These are phyloP conservation scores for Chenopodium album DNA, from an alignment of 148 eudicot species.

Conservation along the genomic window DNA sequence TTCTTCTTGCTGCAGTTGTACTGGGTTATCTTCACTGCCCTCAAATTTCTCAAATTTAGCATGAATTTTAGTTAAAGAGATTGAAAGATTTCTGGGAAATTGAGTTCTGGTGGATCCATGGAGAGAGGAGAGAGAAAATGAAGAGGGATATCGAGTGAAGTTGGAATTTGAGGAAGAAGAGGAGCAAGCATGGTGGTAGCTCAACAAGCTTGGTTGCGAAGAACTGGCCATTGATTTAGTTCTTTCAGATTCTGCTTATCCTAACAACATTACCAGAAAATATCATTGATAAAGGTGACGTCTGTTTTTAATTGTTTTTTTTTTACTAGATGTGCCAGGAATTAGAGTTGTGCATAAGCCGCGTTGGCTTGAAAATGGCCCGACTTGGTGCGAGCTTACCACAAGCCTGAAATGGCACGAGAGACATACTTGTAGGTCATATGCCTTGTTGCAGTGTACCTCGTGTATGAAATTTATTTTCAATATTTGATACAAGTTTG, in stretches of 20 bases:
- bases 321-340: too few species aligned
- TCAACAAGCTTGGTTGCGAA: constrained; percentile 33
- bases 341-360: too few species aligned
- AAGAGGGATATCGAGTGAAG: constrained; percentile 26
- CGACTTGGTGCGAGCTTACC: too few species aligned
- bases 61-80: constrained; percentile 33
- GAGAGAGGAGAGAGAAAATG: constrained; percentile 30
- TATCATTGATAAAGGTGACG: neutral
- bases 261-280: constrained; percentile 15
- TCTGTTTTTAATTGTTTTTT: neutral
- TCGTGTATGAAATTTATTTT: too few species aligned
- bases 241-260: constrained; percentile 11
- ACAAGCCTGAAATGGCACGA: too few species aligned
- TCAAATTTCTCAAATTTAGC: constrained; percentile 86
- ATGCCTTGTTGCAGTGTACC: too few species aligned
- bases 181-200: constrained; percentile 19
- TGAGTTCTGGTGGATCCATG: constrained; percentile 36
- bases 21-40: constrained; percentile 28
- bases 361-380: too few species aligned
- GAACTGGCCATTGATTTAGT: constrained; percentile 36
- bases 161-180: constrained; percentile 34
- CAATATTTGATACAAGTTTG: too few species aligned
- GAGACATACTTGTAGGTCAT: too few species aligned
- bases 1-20: constrained; percentile 22
- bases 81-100: constrained; percentile 28